Evolutionary conservation across 345 rosid species (phyloP), one percentile per base, ranked within the genome.

Genomic region (Diplotaxis tenuifolia): DNA sequence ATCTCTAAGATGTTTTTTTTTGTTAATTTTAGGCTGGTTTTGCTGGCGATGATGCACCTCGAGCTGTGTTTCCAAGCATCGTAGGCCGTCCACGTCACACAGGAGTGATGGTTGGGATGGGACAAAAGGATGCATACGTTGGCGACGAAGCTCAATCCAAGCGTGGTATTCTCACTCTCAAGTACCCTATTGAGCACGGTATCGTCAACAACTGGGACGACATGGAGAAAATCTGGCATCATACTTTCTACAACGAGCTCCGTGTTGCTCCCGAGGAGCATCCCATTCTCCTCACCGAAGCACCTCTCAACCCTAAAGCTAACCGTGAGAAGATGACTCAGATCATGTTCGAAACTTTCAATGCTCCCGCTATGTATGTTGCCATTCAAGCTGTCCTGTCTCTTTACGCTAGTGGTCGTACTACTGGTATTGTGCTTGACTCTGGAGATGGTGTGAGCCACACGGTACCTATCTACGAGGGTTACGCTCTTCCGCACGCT

Each of bases 281-380:
- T 75, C 93, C 90, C 0, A 85, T 88, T 27, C 84, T 88, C 2
- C 84, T 92, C 3, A 91, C 97, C 1, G 97, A 91, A 77, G 97
- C 97, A 64, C 95, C 95, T 79, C 84, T 91, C 66, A 91, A 88
- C 71, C 97, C 97, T 21, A 91, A 91, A 73, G 97, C 97, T 65
- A 91, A 91, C 76, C 94, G 95, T 73, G 97, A 91, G 85, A 91
- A 91, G 87, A 91, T 91, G 97, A 91, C 97, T 50, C 97, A 90
- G 61, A 90, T 88, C 73, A 90, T 90, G 96, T 90, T 90, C 50
- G 96, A 90, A 82, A 90, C 96, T 47, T 90, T 90, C 76, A 90
- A 88, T 58, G 73, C 94, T 25, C 96, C 96, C 23, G 94, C 94
- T 34, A 90, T 90, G 92, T 88, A 90, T 71, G 96, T 90, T 0